phyloP scores from a whole-genome alignment of 139 green algal genomes.

The Desmodesmus armatus region DNA sequence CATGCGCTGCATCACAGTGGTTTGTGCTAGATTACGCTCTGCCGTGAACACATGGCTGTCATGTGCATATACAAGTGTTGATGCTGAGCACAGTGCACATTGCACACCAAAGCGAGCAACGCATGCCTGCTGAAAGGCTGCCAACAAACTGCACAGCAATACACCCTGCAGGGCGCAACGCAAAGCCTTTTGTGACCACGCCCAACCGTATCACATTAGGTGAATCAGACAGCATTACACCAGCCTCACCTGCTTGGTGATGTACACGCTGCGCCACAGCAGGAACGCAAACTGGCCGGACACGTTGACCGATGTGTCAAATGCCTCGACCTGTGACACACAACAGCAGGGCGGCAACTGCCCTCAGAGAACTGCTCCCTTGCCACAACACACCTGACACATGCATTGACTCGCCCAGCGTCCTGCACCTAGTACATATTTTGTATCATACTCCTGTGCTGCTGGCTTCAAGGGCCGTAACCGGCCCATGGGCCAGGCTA shows the following conservation, averaged over 20 bases:
- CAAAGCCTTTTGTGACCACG: too few species aligned
- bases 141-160: not conserved
- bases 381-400: too few species aligned
- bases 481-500: too few species aligned
- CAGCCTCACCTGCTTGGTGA: conserved; percentile 88
- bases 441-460: too few species aligned
- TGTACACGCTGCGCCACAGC: conserved; percentile 81
- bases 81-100: too few species aligned
- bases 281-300: conserved; percentile 67
- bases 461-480: too few species aligned
- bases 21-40: too few species aligned
- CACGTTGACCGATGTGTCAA: conserved; percentile 51
- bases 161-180: too few species aligned
- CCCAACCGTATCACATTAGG: conserved; percentile 7
- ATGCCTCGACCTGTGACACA: conserved; percentile 40
- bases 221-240: conserved; percentile 34
- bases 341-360: not conserved
- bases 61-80: too few species aligned
- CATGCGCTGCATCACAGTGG: not conserved
- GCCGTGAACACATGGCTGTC: too few species aligned
- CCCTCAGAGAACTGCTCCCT: not conserved
- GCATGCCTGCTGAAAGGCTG: not conserved
- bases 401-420: too few species aligned
- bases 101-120: not conserved
- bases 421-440: too few species aligned